Percentiles rank a stretch among this genome's conserved stretches.
Evolutionary conservation across 129 eudicot species (phyloP).

Genomic region (Escallonia rubra): DNA sequence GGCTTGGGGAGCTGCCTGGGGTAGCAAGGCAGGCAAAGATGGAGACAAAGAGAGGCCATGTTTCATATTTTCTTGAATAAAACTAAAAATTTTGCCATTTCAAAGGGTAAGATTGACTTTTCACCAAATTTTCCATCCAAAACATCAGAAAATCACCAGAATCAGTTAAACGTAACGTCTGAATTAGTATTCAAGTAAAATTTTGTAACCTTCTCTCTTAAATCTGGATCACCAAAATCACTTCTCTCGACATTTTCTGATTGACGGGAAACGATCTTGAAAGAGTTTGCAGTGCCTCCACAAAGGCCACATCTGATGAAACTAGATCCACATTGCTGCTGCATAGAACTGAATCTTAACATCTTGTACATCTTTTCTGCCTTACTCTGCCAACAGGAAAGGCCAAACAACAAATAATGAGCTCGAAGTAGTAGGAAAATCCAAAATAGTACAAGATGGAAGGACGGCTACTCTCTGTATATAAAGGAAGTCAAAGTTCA

Average conservation of each 20-base stretch:
- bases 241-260: constrained; percentile 25
- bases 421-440: not conserved
- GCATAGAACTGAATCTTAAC: constrained; percentile 30
- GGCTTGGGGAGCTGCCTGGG: no score
- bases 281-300: constrained; percentile 41
- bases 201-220: constrained; percentile 44
- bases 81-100: no score
- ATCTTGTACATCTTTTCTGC: constrained; percentile 71
- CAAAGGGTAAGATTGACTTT: no score
- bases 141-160: no score
- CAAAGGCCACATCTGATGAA: constrained; percentile 50
- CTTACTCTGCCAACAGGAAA: constrained; percentile 43
- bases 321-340: constrained; percentile 26
- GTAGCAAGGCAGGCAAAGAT: no score
- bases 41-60: no score
- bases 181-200: not conserved
- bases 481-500: not conserved
- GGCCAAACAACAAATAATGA: constrained; percentile 5
- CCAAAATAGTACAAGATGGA: not conserved
- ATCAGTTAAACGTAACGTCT: not conserved
- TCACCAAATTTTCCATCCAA: no score
- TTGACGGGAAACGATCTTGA: constrained; percentile 36
- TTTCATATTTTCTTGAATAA: no score
- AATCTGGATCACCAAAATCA: constrained; percentile 27
- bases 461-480: not conserved